These are phyloP conservation scores for Delitschia confertaspora DNA, from an alignment of 495 filamentous ascomycete genomes.

Conservation along the genomic window DNA sequence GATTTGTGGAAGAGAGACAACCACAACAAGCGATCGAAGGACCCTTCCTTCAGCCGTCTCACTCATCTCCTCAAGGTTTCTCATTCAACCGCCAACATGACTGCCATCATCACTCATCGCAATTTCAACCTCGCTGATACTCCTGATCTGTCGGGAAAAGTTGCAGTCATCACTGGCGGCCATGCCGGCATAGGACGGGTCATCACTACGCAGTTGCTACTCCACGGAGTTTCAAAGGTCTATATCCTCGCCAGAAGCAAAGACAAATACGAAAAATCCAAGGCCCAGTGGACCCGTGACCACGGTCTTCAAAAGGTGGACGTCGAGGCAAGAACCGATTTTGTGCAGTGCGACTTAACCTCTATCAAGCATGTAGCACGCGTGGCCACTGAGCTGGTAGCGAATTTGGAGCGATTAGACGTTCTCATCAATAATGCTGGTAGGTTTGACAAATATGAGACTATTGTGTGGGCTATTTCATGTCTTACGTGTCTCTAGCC, in stretches of 20 bases:
- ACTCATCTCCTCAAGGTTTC: constrained; percentile 1
- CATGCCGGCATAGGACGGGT: constrained; percentile 39
- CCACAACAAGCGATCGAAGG: too few species aligned
- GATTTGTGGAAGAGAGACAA: too few species aligned
- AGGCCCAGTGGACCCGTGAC: constrained; percentile 24
- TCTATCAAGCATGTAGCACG: constrained; percentile 29
- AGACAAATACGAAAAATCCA: constrained; percentile 26
- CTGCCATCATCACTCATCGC: constrained; percentile 24
- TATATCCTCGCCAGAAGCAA: constrained; percentile 33
- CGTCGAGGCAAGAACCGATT: constrained; percentile 27
- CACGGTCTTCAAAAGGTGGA: constrained; percentile 23
- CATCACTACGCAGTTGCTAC: constrained; percentile 37
- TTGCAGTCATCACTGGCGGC: constrained; percentile 40
- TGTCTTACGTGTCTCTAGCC: constrained; percentile 42
- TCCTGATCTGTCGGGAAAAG: constrained; percentile 32
- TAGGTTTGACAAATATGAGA: constrained; percentile 6
- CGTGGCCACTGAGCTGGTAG: constrained; percentile 18
- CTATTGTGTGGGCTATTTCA: not conserved
- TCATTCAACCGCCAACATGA: constrained; percentile 13
- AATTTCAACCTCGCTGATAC: constrained; percentile 30
- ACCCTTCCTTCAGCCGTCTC: not conserved
- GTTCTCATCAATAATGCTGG: constrained; percentile 40
- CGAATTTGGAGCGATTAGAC: constrained; percentile 27
- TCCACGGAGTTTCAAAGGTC: constrained; percentile 36
- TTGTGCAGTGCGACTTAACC: constrained; percentile 33